These are phyloP conservation scores for Botrytis aclada DNA, from an alignment of 2,329 filamentous ascomycete species.

Conservation along the genomic window DNA sequence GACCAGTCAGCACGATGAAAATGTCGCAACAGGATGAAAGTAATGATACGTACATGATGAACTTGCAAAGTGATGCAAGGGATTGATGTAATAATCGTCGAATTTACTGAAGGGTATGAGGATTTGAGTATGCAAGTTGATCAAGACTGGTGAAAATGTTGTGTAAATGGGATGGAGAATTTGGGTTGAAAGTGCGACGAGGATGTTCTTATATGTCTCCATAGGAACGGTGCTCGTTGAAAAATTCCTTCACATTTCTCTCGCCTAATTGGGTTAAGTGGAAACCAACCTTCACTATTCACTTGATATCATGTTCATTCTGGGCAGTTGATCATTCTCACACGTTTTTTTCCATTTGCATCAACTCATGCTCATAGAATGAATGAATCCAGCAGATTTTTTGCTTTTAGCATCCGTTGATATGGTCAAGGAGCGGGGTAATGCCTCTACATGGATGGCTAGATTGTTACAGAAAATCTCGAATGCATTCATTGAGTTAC, in stretches of 20 bases:
- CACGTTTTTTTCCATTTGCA: not conserved
- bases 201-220: slow-evolving; percentile 1
- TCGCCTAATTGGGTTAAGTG: not conserved
- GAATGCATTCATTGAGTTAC: not conserved
- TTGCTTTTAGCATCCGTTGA: not conserved
- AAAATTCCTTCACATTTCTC: not conserved
- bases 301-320: not conserved
- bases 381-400: not conserved
- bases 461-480: not conserved
- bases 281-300: not conserved
- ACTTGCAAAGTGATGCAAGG: slow-evolving; percentile 7
- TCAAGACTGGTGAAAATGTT: not conserved
- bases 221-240: not conserved
- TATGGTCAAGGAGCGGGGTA: not conserved
- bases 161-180: not conserved
- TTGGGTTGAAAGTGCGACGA: not conserved
- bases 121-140: not conserved
- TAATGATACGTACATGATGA: slow-evolving; percentile 6
- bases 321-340: not conserved
- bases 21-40: not conserved
- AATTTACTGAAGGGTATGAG: not conserved
- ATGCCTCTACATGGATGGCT: not conserved
- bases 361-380: not conserved
- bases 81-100: not conserved
- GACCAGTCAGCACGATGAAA: not conserved